Conservation (phyloP, 768 basidiomycete species). For the Suillus lakei region DNA sequence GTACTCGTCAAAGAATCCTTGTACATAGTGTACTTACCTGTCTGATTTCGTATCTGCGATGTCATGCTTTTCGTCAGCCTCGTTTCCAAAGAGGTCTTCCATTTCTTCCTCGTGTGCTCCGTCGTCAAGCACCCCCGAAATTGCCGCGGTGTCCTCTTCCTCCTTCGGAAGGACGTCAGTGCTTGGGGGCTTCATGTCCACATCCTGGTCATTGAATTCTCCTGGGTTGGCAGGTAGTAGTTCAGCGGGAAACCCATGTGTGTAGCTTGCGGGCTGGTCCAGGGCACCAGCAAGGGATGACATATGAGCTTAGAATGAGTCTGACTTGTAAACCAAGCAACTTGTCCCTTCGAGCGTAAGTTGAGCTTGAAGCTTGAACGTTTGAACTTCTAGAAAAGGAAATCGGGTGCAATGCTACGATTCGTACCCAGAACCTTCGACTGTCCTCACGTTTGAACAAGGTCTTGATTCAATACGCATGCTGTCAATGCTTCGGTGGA, state of each 20-base stretch:
- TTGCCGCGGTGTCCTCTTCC: slow-evolving; percentile 22
- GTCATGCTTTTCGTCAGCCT: slow-evolving; percentile 48
- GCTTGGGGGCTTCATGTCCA: slow-evolving; percentile 44
- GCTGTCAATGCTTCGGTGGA: background rate
- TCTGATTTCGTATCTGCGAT: slow-evolving; percentile 47
- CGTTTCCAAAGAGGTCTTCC: slow-evolving; percentile 83
- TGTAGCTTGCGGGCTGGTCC: slow-evolving; percentile 39
- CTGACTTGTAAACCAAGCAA: background rate
- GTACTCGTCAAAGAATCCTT: slow-evolving; percentile 11
- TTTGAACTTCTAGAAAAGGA: background rate
- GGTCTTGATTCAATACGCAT: too few relatives aligned
- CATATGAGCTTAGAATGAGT: slow-evolving; percentile 38
- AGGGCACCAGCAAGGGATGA: slow-evolving; percentile 66
- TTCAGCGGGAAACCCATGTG: slow-evolving; percentile 19
- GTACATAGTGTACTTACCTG: slow-evolving; percentile 40
- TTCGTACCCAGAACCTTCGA: too few relatives aligned
- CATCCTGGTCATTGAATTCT: slow-evolving; percentile 35
- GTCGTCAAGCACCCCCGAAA: slow-evolving; percentile 14
- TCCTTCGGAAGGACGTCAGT: slow-evolving; percentile 14
- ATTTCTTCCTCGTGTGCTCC: slow-evolving; percentile 50
- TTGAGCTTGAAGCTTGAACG: background rate
- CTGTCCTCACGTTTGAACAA: too few relatives aligned
- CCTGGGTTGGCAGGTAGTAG: slow-evolving; percentile 12
- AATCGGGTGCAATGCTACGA: background rate
- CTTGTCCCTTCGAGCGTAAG: background rate